Percentiles rank a stretch among this genome's conserved stretches.
These are phyloP conservation scores for Phytophthora uliginosa DNA, from an alignment of 352 stramenopile species.

Conservation along the genomic window DNA sequence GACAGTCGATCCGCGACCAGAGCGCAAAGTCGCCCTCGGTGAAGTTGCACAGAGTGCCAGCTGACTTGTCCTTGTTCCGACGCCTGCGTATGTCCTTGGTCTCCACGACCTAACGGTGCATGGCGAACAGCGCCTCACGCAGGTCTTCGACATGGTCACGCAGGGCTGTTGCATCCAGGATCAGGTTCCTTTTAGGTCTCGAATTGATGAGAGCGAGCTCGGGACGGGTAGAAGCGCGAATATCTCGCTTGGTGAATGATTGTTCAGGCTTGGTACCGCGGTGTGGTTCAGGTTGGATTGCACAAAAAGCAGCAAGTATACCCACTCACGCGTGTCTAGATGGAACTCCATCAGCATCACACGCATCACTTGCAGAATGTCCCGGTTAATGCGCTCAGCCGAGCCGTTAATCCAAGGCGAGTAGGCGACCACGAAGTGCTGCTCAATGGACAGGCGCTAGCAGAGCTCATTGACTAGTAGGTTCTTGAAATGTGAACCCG, in stretches of 20 bases:
- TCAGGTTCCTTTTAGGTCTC: not conserved
- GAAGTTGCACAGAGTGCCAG: constrained; percentile 3
- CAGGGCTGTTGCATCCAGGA: not conserved
- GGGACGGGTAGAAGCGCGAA: not conserved
- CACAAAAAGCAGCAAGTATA: not conserved
- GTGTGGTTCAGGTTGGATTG: not conserved
- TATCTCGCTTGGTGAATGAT: not conserved
- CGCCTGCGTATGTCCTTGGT: not conserved
- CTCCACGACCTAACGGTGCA: not conserved
- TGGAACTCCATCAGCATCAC: not conserved
- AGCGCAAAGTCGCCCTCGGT: not conserved
- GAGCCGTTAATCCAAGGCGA: constrained; percentile 11
- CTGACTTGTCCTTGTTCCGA: not conserved
- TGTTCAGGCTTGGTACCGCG: not conserved
- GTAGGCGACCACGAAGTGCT: not conserved
- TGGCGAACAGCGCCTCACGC: not conserved
- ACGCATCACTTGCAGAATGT: constrained; percentile 3
- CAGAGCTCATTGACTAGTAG: not conserved
- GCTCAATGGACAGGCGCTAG: not conserved
- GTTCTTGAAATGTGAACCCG: constrained; percentile 7
- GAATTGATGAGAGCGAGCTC: not conserved
- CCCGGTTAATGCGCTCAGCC: constrained; percentile 1
- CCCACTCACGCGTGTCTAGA: not conserved
- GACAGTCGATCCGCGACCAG: constrained; percentile 4
- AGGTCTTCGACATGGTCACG: not conserved